Percentiles rank a stretch among this genome's conserved stretches.
These are phyloP conservation scores for Nematocida sp. DNA, from an alignment of 371 early-diverging fungal species.

Conservation along the genomic window DNA sequence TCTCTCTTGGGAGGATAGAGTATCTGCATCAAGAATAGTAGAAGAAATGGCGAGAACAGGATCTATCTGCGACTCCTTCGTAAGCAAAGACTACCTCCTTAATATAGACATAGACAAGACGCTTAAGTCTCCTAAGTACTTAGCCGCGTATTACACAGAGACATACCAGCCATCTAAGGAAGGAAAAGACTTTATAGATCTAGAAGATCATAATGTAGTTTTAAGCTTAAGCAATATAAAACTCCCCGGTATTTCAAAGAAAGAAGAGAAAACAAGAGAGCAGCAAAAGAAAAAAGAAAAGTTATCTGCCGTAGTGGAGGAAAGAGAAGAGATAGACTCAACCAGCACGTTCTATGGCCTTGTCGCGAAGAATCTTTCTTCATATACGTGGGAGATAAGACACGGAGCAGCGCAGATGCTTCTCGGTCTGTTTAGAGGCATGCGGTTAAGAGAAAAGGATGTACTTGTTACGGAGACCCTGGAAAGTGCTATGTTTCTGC, in stretches of 20 bases:
- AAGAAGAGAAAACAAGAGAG: background rate
- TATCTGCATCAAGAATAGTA: slow-evolving; percentile 30
- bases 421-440: slow-evolving; percentile 51
- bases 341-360: slow-evolving; percentile 55
- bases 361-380: slow-evolving; percentile 53
- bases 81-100: background rate
- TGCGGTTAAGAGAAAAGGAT: background rate
- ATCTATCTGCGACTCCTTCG: slow-evolving; percentile 29
- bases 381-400: slow-evolving; percentile 62
- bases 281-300: slow-evolving; percentile 16
- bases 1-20: slow-evolving; percentile 32
- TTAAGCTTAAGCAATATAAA: slow-evolving; percentile 44
- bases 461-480: slow-evolving; percentile 16
- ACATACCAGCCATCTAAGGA: background rate
- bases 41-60: slow-evolving; percentile 35
- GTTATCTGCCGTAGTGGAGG: slow-evolving; percentile 44
- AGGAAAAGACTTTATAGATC: slow-evolving; percentile 48
- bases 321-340: slow-evolving; percentile 54
- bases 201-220: slow-evolving; percentile 53
- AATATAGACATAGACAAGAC: slow-evolving; percentile 2
- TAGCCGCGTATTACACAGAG: slow-evolving; percentile 33
- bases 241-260: slow-evolving; percentile 34
- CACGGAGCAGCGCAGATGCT: slow-evolving; percentile 62
- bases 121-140: slow-evolving; percentile 27
- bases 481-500: slow-evolving; percentile 34